A percentile compares a stretch with the other conserved stretches of the same genome.
Conservation (phyloP, 257 asterid species). For the Solanum peruvianum region DNA sequence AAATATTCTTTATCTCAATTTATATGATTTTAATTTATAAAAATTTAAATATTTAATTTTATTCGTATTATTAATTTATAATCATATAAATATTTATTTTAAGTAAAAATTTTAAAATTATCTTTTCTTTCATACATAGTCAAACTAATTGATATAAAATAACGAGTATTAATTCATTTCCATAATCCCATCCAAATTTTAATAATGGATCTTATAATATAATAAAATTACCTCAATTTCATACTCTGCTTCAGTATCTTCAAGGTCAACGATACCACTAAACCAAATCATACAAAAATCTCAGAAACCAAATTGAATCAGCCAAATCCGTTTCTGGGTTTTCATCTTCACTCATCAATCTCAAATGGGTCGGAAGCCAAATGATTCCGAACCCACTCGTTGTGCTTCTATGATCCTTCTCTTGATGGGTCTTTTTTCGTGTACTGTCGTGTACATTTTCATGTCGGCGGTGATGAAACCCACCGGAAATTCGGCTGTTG, state of each 20-base stretch:
- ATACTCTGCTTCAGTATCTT: not conserved
- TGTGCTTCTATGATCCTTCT: slow-evolving; percentile 52
- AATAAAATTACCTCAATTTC: not conserved
- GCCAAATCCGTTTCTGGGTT: slow-evolving; percentile 15
- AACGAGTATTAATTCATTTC: not conserved
- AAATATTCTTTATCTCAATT: too few relatives aligned
- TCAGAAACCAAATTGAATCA: not conserved
- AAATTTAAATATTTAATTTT: too few relatives aligned
- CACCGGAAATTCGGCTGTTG: slow-evolving; percentile 8
- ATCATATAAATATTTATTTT: too few relatives aligned
- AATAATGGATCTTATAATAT: not conserved
- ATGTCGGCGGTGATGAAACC: slow-evolving; percentile 45
- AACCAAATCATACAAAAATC: slow-evolving; percentile 13
- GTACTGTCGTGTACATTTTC: slow-evolving; percentile 46
- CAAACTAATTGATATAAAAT: too few relatives aligned
- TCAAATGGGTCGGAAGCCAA: slow-evolving; percentile 74
- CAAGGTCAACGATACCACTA: not conserved
- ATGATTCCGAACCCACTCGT: slow-evolving; percentile 46
- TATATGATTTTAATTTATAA: too few relatives aligned
- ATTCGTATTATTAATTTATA: too few relatives aligned
- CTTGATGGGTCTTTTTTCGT: slow-evolving; percentile 66
- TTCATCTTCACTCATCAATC: slow-evolving; percentile 3
- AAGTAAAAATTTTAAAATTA: rapidly evolving
- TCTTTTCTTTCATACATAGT: too few relatives aligned
- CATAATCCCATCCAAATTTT: not conserved